Base-by-base conservation (phyloP, 140 eudicot genomes). In the Stevia rebaudiana region DNA sequence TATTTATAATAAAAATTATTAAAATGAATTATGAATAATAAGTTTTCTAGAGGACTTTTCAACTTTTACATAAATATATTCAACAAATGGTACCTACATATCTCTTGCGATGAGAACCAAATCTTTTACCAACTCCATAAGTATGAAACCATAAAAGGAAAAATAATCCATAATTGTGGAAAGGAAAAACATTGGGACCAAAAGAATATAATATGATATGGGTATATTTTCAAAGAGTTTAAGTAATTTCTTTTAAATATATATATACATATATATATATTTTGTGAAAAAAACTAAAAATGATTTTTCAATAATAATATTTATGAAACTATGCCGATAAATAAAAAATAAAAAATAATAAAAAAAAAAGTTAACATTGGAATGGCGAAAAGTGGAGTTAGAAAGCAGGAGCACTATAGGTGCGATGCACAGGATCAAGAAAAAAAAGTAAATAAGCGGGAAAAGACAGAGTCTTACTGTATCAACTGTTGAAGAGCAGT, bases 401-500 rank as follows among this genome's bases (percentile, higher is more conserved):
- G 13, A 61, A 74, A 74, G 68, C 68, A 74, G 67, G 73, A 66
- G 78, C 78, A 74, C 62, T 66, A 47, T 48, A 57, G 65, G 69
- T 30, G 61, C 55, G 57, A 61, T 41, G 51, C 64, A 69, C 39
- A 53, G 69, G 69, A 68, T 52, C 61, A 59, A 54, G 63, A 70
- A 47, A 67, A n/a, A 70, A 47, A 63, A 21, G 24, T 12, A 52
- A 58, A 22, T 11, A 21, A 65, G 58, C 59, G 59, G 52, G 60
- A 57, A 60, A 37, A 22, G 78, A 63, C 57, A 9, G 15, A 82
- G 1, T 12, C 54, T 75, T 70, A 90, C 97, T 85, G 31, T 49
- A 70, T 80, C 83, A 36, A 90, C 84, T 18, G 69, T 35, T 12
- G 89, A 68, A 8, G 74, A 68, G 55, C 71, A 74, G 75, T 84